Conservation (phyloP, 768 basidiomycete genomes). For the Xanthoconium purpureum region DNA sequence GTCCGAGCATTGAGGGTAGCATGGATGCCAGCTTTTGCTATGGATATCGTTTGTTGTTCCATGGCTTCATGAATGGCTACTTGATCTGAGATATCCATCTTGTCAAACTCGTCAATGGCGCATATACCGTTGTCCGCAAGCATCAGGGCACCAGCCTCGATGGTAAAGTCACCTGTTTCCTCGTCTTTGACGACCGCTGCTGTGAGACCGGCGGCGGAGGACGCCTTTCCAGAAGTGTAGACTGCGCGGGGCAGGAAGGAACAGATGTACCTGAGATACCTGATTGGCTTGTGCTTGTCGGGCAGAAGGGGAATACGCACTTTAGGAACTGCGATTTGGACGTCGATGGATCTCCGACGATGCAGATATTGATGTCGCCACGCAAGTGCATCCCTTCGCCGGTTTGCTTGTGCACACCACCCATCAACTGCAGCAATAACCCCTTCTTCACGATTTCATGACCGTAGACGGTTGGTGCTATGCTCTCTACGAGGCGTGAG, state of each 20-base stretch:
- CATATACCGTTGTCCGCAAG: constrained; percentile 99
- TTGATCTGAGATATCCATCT: constrained; percentile 98
- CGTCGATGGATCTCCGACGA: constrained; percentile 95
- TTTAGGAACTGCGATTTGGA: constrained; percentile 99
- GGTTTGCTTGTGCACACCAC: constrained; percentile 97
- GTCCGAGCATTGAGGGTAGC: constrained; percentile 97
- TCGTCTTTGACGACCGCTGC: constrained; percentile 98
- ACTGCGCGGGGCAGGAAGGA: constrained; percentile 97
- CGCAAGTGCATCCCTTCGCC: constrained; percentile 96
- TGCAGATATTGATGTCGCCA: constrained; percentile 97
- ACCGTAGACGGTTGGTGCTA: constrained; percentile 97
- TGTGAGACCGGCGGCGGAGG: constrained; percentile 96
- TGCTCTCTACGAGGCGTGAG: constrained; percentile 86
- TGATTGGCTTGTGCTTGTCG: not conserved
- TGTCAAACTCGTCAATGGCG: constrained; percentile 99
- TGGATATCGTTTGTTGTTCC: constrained; percentile 99
- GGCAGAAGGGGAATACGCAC: constrained; percentile 44
- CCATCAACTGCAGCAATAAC: constrained; percentile 92
- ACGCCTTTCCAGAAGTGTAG: constrained; percentile 99
- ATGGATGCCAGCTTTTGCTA: constrained; percentile 98
- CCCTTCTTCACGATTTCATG: constrained; percentile 99
- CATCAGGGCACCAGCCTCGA: constrained; percentile 99
- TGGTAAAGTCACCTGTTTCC: constrained; percentile 98
- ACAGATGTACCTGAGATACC: constrained; percentile 77
- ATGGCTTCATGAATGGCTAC: constrained; percentile 99